Base-by-base conservation (phyloP, 192 early-diverging fungal species). In the Backusella sp. region DNA sequence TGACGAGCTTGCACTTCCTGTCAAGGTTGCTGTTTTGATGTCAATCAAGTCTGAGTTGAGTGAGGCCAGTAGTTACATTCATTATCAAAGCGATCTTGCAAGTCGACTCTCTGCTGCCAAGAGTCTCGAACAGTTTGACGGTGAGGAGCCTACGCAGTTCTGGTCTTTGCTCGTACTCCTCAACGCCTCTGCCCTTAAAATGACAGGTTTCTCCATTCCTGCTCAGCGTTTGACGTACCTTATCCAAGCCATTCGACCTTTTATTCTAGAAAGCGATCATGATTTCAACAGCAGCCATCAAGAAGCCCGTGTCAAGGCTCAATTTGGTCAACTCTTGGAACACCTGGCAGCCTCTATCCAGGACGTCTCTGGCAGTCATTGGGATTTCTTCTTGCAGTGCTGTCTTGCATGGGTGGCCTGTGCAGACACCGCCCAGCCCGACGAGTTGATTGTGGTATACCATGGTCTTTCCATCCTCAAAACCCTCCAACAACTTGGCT, bases 341-440 rank as follows among this genome's bases (percentile, higher is more conserved):
- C 32, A 78, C 4, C 68, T 89, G 17, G 72, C 82, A 0, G 68
- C 73, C 8, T 68, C 84, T 14, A 74, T 87, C 0, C 84, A 86
- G 74, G 83, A 87, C 42, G 76, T 85, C 37, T 70, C 78, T 5
- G 86, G 83, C 11, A 76, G 73, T 11, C 84, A 87, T 66, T 89
- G 88, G 88, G 73, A 84, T 1, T 75, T 82, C 28, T 76, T 85
- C 52, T 67, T 85, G 15, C 59, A 75, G 1, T 67, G 41, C 7
- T 42, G 70, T 9, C 67, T 70, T 39, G 41, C 79, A 37, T 85
- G 81, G 78, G 19, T 82, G n/a, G 36, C 70, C 26, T 76, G 37
- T 69, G 37, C 66, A 3, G 75, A 79, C 65, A 23, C 77, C 0
- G 19, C n/a, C 32, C 23, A 46, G 53, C 70, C 70, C 8, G 76